Base-by-base conservation (phyloP, 345 rosid genomes). In the Dipteronia dyeriana region DNA sequence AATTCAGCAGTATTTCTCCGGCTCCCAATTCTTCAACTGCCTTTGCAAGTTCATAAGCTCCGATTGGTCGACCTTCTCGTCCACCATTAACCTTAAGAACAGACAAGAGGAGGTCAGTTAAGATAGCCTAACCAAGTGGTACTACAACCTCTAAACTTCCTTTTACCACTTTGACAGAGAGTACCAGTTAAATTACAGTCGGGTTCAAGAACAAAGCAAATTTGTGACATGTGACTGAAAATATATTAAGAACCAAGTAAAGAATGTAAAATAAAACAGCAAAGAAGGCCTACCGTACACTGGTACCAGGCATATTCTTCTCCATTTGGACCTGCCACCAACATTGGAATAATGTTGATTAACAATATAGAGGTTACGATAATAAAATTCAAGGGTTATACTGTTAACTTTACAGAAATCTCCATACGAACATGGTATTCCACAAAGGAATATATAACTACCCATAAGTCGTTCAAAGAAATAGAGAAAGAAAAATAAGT, bases 241-340 rank as follows among this genome's bases (percentile, higher is more conserved):
- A 23, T 62, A 74, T 13, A 8, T 20, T 7, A 51, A 10, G 38
- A 63, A 71, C 47, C 47, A 72, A 34, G 10, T 16, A 34, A 65
- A 73, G 20, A 54, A 26, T 19, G 74, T 31, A 65, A 53, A 43
- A 66, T 20, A 23, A 73, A 12, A n/a, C 13, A 68, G 60, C 54
- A 74, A 66, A 73, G 22, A 68, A 77, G 60, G 75, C 89, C 69
- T 90, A 96, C 99, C 81, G 95, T 96, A 82, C 99, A 96, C 88
- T 96, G 98, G 80, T 94, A 96, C 99, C 98, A 96, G 4, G 97
- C 99, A 82, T 88, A 92, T 80, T 91, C 91, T 88, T 96, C 97
- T 82, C 95, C 98, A 75, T 81, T 90, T 43, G 97, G 97, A 74
- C 99, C 98, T 92, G 85, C 81, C 68, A 68, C 66, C 76, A 76